Percentiles rank a stretch among this genome's conserved stretches.
phyloP scores from a whole-genome alignment of 345 rosid genomes.

The Angophora floribunda region DNA sequence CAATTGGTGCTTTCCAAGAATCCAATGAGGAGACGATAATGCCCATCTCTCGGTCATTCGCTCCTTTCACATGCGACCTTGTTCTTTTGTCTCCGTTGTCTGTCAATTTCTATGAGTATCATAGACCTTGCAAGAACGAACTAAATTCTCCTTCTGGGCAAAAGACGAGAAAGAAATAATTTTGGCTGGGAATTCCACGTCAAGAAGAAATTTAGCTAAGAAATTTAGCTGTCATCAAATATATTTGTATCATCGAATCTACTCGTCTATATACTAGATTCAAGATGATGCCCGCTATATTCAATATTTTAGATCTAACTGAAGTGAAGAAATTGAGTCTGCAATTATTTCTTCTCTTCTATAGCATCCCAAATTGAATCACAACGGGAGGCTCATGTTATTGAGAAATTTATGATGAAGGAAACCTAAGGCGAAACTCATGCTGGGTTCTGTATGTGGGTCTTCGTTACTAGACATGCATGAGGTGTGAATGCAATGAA shows the following conservation, averaged over 20 bases:
- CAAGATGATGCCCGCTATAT: not conserved
- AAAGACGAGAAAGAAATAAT: not conserved
- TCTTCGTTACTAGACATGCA: not conserved
- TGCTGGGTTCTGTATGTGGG: not conserved
- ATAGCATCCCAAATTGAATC: not conserved
- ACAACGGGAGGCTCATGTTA: not conserved
- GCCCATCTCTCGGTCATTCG: not conserved
- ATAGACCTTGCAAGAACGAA: not conserved
- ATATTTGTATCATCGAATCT: not conserved
- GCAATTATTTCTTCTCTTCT: not conserved
- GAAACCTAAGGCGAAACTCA: not conserved
- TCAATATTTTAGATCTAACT: not conserved
- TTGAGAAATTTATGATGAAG: not conserved
- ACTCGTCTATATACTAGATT: not conserved
- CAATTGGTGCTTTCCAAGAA: not conserved
- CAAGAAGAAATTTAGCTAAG: not conserved
- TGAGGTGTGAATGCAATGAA: not conserved
- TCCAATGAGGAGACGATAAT: not conserved
- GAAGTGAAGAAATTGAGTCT: not conserved
- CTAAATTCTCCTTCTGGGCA: not conserved
- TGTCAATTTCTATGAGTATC: not conserved
- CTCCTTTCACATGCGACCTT: not conserved
- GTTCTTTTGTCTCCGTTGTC: not conserved
- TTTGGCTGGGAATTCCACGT: not conserved
- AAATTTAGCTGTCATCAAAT: not conserved